A percentile compares a stretch with the other conserved stretches of the same genome.
Conservation (phyloP, 805 yeast genomes). For the Candida anglica region DNA sequence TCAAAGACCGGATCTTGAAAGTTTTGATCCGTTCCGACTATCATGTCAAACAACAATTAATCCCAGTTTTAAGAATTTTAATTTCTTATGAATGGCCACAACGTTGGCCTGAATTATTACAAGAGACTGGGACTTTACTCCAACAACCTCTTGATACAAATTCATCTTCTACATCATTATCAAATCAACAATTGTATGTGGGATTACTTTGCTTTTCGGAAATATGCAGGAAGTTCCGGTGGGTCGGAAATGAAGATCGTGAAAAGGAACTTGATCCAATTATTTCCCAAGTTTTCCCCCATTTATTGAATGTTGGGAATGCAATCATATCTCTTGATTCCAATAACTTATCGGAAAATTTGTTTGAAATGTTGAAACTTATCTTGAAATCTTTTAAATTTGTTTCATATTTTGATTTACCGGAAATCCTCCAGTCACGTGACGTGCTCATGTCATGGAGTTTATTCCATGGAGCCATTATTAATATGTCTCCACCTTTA, state of each 20-base stretch:
- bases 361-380: constrained; percentile 71
- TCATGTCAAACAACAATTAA: constrained; percentile 34
- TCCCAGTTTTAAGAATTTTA: constrained; percentile 31
- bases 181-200: constrained; percentile 43
- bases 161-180: constrained; percentile 43
- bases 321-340: constrained; percentile 31
- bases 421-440: constrained; percentile 53
- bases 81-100: constrained; percentile 30
- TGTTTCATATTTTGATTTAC: constrained; percentile 68
- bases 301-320: constrained; percentile 62
- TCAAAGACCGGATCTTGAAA: constrained; percentile 64
- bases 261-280: constrained; percentile 35
- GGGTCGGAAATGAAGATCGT: constrained; percentile 54
- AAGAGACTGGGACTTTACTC: constrained; percentile 27
- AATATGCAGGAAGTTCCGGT: constrained; percentile 65
- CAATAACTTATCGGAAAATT: constrained; percentile 24
- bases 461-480: constrained; percentile 65
- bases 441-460: constrained; percentile 63
- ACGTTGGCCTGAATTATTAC: constrained; percentile 35
- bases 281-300: constrained; percentile 58
- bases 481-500: constrained; percentile 55
- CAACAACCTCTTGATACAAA: constrained; percentile 15
- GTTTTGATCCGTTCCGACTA: constrained; percentile 46
- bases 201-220: constrained; percentile 72
- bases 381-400: constrained; percentile 76